Percentiles rank a stretch among this genome's conserved stretches.
Evolutionary conservation across 257 asterid genomes (phyloP).

Genomic region (Leonotis leonurus): DNA sequence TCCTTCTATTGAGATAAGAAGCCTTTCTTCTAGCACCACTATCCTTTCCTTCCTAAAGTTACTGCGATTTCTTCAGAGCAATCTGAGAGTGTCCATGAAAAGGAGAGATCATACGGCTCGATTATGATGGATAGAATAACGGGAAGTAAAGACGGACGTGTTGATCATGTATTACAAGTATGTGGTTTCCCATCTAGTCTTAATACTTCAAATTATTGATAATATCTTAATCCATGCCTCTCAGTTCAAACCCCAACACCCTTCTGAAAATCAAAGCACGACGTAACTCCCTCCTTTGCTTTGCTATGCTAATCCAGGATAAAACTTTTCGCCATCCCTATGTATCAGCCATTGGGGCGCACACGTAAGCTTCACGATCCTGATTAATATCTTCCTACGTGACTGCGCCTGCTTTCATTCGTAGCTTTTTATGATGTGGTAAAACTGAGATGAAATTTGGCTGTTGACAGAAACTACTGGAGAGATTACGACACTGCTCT

Average conservation of each 20-base stretch:
- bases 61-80: constrained; percentile 38
- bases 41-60: neutral
- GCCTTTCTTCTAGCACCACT: neutral
- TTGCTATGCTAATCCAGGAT: constrained; percentile 62
- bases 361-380: constrained; percentile 57
- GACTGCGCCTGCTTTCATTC: neutral
- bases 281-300: neutral
- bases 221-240: too few relatives aligned
- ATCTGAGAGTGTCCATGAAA: constrained; percentile 38
- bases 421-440: neutral
- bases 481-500: constrained; percentile 89
- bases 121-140: constrained; percentile 75
- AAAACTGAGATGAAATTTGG: too few relatives aligned
- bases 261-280: too few relatives aligned
- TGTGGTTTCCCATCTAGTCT: too few relatives aligned
- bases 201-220: too few relatives aligned
- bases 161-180: constrained; percentile 92
- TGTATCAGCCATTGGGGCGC: constrained; percentile 82
- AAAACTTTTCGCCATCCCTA: constrained; percentile 95
- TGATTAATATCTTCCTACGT: neutral
- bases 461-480: constrained; percentile 80
- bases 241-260: neutral
- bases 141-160: constrained; percentile 65
- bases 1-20: neutral
- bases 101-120: constrained; percentile 85